A percentile compares a stretch with the other conserved stretches of the same genome.
Conservation (phyloP, 345 rosid species). For the Camelina laxa region DNA sequence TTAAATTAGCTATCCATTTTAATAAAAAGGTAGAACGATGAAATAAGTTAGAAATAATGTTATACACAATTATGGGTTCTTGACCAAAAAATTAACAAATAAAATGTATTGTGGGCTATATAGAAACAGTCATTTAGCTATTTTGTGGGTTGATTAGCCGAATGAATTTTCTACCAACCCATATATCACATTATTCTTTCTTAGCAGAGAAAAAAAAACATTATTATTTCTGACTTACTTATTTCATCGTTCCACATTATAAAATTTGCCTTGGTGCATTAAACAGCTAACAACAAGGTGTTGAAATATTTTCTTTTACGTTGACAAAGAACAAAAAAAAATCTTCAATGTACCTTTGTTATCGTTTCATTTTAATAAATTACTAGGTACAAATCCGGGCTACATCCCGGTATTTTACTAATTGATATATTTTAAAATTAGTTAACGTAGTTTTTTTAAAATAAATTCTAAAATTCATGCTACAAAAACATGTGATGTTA, state of each 20-base stretch:
- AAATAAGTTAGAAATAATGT: not conserved
- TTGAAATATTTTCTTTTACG: not conserved
- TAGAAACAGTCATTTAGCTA: conserved; percentile 7
- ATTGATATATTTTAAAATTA: too few relatives aligned
- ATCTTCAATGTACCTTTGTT: not conserved
- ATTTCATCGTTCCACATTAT: too few relatives aligned
- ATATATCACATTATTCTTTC: too few relatives aligned
- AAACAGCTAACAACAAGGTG: not conserved
- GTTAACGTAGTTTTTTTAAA: too few relatives aligned
- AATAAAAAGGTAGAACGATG: not conserved
- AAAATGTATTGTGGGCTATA: not conserved
- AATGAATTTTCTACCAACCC: too few relatives aligned
- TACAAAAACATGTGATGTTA: too few relatives aligned
- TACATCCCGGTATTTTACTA: too few relatives aligned
- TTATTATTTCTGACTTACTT: too few relatives aligned
- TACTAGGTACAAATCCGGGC: too few relatives aligned
- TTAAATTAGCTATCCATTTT: too few relatives aligned
- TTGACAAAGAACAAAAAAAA: not conserved
- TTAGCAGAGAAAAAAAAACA: too few relatives aligned
- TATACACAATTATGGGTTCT: not conserved
- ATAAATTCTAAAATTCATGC: too few relatives aligned
- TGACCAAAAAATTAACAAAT: not conserved
- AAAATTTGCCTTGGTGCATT: not conserved
- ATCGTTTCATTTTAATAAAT: not conserved
- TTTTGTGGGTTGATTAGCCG: not conserved